Percentiles rank a stretch among this genome's conserved stretches.
phyloP scores from a whole-genome alignment of 169 alveolate genomes.

The Babesia gibsoni region DNA sequence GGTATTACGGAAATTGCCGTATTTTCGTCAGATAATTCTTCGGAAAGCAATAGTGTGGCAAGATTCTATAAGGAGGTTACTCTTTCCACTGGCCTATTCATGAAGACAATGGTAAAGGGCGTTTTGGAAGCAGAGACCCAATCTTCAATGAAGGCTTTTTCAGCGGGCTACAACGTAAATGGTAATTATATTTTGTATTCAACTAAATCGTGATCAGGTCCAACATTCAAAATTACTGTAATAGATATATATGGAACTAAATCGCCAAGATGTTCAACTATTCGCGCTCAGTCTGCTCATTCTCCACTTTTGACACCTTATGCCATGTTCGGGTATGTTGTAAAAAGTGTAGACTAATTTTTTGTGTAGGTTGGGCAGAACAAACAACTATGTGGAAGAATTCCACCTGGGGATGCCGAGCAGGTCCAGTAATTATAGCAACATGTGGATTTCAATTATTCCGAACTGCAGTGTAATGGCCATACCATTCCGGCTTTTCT shows the following conservation, averaged over 20 bases:
- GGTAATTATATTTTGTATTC: conserved; percentile 2
- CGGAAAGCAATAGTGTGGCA: conserved; percentile 31
- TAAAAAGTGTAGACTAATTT: not conserved
- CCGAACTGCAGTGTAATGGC: conserved; percentile 76
- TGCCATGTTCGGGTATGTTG: conserved; percentile 55
- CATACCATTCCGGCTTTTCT: conserved; percentile 65
- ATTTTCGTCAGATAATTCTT: conserved; percentile 47
- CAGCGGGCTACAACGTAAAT: conserved; percentile 40
- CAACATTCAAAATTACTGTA: conserved; percentile 74
- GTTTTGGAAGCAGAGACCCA: conserved; percentile 23
- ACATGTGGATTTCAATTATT: conserved; percentile 79
- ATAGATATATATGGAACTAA: conserved; percentile 72
- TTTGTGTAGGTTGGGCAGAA: conserved; percentile 75
- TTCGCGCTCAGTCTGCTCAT: conserved; percentile 55
- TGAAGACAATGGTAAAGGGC: conserved; percentile 57
- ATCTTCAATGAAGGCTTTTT: conserved; percentile 19
- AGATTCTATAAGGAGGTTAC: conserved; percentile 34
- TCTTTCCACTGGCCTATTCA: conserved; percentile 42
- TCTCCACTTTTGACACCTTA: conserved; percentile 53
- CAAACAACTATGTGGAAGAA: conserved; percentile 84
- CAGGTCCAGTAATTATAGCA: conserved; percentile 54
- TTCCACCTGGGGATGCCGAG: conserved; percentile 79
- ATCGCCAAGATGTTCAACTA: conserved; percentile 55
- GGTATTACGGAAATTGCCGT: conserved; percentile 60
- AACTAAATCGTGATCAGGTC: conserved; percentile 28